phyloP scores from a whole-genome alignment of 2,329 filamentous ascomycete genomes.

The Neocucurbitaria cava region DNA sequence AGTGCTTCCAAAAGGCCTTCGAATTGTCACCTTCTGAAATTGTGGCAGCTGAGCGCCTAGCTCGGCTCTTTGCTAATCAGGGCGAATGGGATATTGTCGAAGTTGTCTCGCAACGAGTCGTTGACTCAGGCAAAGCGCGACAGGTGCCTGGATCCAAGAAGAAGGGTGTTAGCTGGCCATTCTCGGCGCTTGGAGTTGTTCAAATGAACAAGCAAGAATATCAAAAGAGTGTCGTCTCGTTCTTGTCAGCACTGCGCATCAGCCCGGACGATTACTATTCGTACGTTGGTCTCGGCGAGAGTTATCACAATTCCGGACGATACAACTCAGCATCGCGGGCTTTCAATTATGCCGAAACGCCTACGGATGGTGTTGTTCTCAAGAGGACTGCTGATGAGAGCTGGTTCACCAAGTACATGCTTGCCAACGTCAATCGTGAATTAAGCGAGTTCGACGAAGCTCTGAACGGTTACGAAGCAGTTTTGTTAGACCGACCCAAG shows the following conservation, averaged over 20 bases:
- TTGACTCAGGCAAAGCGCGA: slow-evolving; percentile 92
- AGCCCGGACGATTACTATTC: slow-evolving; percentile 89
- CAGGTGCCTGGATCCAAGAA: slow-evolving; percentile 91
- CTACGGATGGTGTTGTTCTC: slow-evolving; percentile 68
- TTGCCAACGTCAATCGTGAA: slow-evolving; percentile 92
- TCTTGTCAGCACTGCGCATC: slow-evolving; percentile 86
- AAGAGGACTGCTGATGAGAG: slow-evolving; percentile 68
- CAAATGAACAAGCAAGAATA: slow-evolving; percentile 96
- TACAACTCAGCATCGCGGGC: slow-evolving; percentile 95
- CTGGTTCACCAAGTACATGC: slow-evolving; percentile 97
- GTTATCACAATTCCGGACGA: slow-evolving; percentile 91
- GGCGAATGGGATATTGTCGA: slow-evolving; percentile 98
- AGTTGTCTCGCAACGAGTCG: slow-evolving; percentile 84
- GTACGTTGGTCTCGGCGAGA: slow-evolving; percentile 96
- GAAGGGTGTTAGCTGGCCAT: slow-evolving; percentile 94
- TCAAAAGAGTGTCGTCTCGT: slow-evolving; percentile 85
- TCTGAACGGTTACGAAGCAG: slow-evolving; percentile 75
- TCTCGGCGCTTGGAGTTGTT: slow-evolving; percentile 89
- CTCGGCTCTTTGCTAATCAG: slow-evolving; percentile 83
- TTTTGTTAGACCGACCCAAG: slow-evolving; percentile 70
- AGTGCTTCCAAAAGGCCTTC: slow-evolving; percentile 95
- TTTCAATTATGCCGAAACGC: slow-evolving; percentile 80
- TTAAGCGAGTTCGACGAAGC: slow-evolving; percentile 89
- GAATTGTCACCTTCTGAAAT: slow-evolving; percentile 89
- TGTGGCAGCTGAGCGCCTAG: slow-evolving; percentile 84